Conservation (phyloP, 2,329 filamentous ascomycete genomes). For the Nothophaeocryptopus gaeumannii region DNA sequence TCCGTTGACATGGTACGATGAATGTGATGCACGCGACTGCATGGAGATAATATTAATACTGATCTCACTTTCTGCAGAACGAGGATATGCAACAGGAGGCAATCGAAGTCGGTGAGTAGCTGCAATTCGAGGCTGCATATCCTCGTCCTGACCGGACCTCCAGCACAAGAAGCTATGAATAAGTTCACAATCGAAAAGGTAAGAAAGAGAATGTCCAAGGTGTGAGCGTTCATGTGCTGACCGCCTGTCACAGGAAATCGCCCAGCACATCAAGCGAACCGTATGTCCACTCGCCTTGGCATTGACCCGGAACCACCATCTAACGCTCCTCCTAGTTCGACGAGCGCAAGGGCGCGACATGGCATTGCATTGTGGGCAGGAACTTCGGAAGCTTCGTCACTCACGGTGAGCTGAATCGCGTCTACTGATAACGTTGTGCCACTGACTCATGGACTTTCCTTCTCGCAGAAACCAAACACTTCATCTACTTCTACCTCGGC, state of each 20-base stretch:
- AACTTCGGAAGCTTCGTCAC: constrained; percentile 99
- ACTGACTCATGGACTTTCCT: constrained; percentile 8
- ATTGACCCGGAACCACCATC: neutral
- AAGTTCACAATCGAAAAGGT: constrained; percentile 73
- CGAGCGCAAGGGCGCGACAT: constrained; percentile 92
- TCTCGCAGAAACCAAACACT: constrained; percentile 89
- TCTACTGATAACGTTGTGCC: too few relatives aligned
- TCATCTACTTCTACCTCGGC: constrained; percentile 99
- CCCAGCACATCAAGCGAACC: constrained; percentile 91
- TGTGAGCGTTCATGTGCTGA: neutral
- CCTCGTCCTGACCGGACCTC: constrained; percentile 14
- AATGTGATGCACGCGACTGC: neutral
- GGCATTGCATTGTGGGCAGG: constrained; percentile 97
- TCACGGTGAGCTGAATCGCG: constrained; percentile 63
- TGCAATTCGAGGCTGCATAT: neutral
- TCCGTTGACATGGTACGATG: constrained; percentile 92
- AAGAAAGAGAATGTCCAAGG: constrained; percentile 9
- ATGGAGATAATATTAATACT: neutral
- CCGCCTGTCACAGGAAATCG: constrained; percentile 69
- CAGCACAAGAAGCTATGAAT: constrained; percentile 69
- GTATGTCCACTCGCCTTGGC: constrained; percentile 45
- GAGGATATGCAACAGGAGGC: constrained; percentile 97
- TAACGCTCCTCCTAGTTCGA: constrained; percentile 68
- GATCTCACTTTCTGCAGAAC: constrained; percentile 55
- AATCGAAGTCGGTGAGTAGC: constrained; percentile 82